phyloP scores from a whole-genome alignment of 805 yeast species.

The Candida odintsovae region DNA sequence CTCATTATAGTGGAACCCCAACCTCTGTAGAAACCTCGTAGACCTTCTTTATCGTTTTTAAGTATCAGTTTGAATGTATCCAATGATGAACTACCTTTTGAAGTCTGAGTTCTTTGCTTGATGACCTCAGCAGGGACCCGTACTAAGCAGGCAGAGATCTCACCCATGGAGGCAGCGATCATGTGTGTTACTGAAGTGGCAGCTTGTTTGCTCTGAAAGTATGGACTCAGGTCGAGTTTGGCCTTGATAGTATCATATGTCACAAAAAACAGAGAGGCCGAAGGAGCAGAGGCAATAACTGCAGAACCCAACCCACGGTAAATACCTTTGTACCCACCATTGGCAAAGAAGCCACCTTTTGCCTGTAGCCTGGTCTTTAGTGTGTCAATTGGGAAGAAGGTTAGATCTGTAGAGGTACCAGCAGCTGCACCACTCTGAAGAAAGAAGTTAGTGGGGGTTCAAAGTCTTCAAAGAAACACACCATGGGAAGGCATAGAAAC shows the following conservation, averaged over 20 bases:
- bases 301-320: slow-evolving; percentile 92
- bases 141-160: slow-evolving; percentile 86
- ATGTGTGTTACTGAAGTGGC: slow-evolving; percentile 58
- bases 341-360: slow-evolving; percentile 83
- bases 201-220: slow-evolving; percentile 20
- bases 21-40: slow-evolving; percentile 82
- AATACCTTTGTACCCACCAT: slow-evolving; percentile 92
- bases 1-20: slow-evolving; percentile 90
- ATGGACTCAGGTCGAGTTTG: slow-evolving; percentile 28
- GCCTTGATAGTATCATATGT: slow-evolving; percentile 77
- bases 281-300: slow-evolving; percentile 91
- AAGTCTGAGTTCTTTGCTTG: slow-evolving; percentile 89
- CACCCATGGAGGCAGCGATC: slow-evolving; percentile 86
- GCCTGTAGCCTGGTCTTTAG: slow-evolving; percentile 93
- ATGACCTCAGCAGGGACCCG: slow-evolving; percentile 97
- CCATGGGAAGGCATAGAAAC: not conserved
- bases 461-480: not conserved
- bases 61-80: slow-evolving; percentile 61
- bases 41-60: slow-evolving; percentile 59
- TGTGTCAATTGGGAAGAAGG: slow-evolving; percentile 95
- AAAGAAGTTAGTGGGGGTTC: not conserved
- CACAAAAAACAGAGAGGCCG: slow-evolving; percentile 70
- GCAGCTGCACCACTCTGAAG: slow-evolving; percentile 82
- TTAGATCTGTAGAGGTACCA: slow-evolving; percentile 92
- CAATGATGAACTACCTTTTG: slow-evolving; percentile 54